Base-by-base conservation (phyloP, 1,139 yeast species). In the Yamadazyma atlantica region DNA sequence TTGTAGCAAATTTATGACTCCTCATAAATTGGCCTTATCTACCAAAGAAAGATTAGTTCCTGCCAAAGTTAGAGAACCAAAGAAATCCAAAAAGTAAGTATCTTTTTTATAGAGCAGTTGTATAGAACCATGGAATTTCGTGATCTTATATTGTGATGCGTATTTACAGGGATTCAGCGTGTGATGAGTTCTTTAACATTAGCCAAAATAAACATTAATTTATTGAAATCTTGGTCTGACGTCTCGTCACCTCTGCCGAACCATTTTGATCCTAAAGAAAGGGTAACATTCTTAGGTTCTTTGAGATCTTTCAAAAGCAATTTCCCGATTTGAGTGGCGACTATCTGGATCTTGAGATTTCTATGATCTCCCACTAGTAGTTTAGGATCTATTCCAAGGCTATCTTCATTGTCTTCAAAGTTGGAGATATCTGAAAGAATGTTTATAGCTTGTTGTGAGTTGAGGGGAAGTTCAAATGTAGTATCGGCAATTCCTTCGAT, bases 11-110 rank as follows among this genome's bases (percentile, higher is more conserved):
- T 94, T 82, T 61, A 92, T 88, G 92, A 81, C 78, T 54, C 88
- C 96, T 31, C 95, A 94, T 55, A 79, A 82, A 59, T 77, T 89
- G 56, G 78, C 78, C 35, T 82, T 79, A 72, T 96, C 96, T 22
- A 60, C 73, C 40, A 74, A 76, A 55, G 84, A 82, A 61, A 79
- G 95, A 66, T 60, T 71, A 38, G 92, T 85, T 32, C 81, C 90
- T 13, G 74, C 72, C 11, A 85, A 82, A 62, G 73, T 67, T 45
- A 79, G 78, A 58, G 75, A 64, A 47, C 38, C 45, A 38, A 55
- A 56, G 49, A 43, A 45, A 53, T 58, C 51, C 41, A 41, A 23
- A 11, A 14, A 4, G 5, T 26, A 26, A 7, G n/a, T 12, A 24
- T 24, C 6, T 24, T 24, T 9, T 7, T 26, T 19, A 19, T 19